phyloP scores from a whole-genome alignment of 768 basidiomycete species.

The Trametes punicea region DNA sequence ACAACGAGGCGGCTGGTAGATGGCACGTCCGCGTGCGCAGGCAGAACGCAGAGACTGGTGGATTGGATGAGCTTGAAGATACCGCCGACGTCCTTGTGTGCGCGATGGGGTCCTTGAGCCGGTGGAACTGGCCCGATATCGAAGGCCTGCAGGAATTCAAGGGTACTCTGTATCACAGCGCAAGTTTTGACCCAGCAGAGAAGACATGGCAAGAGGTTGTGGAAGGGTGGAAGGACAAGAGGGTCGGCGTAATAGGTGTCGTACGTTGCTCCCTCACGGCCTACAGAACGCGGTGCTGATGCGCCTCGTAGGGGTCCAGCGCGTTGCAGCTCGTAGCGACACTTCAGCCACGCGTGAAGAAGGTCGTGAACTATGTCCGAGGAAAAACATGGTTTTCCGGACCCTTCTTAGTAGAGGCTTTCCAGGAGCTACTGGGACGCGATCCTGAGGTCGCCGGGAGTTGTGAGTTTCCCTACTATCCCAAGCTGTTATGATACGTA shows the following conservation, averaged over 20 bases:
- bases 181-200: conserved; percentile 46
- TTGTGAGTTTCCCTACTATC: conserved; percentile 38
- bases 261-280: conserved; percentile 32
- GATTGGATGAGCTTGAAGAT: conserved; percentile 42
- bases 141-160: conserved; percentile 52
- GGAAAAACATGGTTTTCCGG: conserved; percentile 57
- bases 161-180: conserved; percentile 62
- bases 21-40: conserved; percentile 51
- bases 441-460: conserved; percentile 35
- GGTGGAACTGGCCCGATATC: conserved; percentile 70
- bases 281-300: background rate
- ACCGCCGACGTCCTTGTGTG: conserved; percentile 55
- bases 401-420: conserved; percentile 40
- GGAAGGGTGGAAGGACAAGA: conserved; percentile 49
- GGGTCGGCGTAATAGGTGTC: conserved; percentile 58
- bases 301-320: conserved; percentile 52
- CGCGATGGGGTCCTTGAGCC: conserved; percentile 48
- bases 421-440: conserved; percentile 39
- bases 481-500: no score
- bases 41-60: background rate
- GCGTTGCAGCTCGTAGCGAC: conserved; percentile 60
- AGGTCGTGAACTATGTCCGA: conserved; percentile 53
- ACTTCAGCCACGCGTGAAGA: conserved; percentile 49
- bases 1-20: conserved; percentile 47
- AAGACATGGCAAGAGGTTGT: conserved; percentile 43